Evolutionary conservation across 2,329 filamentous ascomycete genomes (phyloP).

Genomic region (Trichoderma afroharzianum): DNA sequence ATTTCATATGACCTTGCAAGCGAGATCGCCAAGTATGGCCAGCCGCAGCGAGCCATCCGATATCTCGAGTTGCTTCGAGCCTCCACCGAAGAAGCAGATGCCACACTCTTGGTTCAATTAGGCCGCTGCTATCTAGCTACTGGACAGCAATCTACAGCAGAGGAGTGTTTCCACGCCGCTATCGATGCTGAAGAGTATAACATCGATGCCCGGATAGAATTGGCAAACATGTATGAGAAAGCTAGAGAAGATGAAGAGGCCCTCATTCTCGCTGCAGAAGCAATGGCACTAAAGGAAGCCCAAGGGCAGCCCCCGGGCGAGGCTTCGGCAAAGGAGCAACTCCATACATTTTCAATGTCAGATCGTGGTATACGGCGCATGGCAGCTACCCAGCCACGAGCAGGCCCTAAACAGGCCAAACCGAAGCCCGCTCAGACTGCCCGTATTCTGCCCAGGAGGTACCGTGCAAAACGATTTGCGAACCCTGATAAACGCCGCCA

Average conservation of each 20-base stretch:
- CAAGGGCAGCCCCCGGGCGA: slow-evolving; percentile 32
- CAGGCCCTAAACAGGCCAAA: slow-evolving; percentile 1
- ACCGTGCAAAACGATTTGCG: slow-evolving; percentile 45
- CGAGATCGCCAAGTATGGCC: slow-evolving; percentile 37
- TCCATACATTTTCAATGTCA: not conserved
- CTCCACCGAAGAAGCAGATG: slow-evolving; percentile 47
- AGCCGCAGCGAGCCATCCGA: slow-evolving; percentile 41
- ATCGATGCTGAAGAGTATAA: slow-evolving; percentile 68
- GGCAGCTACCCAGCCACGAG: slow-evolving; percentile 1
- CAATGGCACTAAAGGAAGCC: slow-evolving; percentile 59
- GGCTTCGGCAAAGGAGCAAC: slow-evolving; percentile 2
- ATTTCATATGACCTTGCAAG: slow-evolving; percentile 67
- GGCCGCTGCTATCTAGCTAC: slow-evolving; percentile 67
- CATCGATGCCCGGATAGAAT: slow-evolving; percentile 71
- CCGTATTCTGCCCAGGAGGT: slow-evolving; percentile 36
- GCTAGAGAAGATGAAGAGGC: slow-evolving; percentile 71
- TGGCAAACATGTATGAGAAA: slow-evolving; percentile 82
- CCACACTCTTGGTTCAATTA: slow-evolving; percentile 51
- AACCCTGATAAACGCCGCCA: slow-evolving; percentile 42
- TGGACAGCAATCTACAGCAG: slow-evolving; percentile 63
- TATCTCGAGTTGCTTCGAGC: slow-evolving; percentile 55
- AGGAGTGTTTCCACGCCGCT: slow-evolving; percentile 72
- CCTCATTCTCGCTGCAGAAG: slow-evolving; percentile 71
- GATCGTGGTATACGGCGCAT: not conserved
- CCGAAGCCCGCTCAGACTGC: not conserved